These are phyloP conservation scores for Colletotrichum navitas DNA, from an alignment of 2,329 filamentous ascomycete species.

Conservation along the genomic window DNA sequence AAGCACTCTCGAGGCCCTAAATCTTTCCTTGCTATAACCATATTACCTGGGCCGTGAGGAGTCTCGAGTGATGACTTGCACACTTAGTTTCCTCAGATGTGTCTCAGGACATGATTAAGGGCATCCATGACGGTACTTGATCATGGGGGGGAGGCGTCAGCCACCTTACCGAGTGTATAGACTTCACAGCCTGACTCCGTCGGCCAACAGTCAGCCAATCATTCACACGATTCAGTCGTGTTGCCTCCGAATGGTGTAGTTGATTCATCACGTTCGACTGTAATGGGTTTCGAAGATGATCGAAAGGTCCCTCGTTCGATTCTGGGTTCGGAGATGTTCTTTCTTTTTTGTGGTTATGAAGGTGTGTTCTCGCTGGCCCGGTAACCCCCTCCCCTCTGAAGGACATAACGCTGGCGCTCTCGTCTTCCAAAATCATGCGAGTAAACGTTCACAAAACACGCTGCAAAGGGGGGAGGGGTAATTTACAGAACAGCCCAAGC, in stretches of 20 bases:
- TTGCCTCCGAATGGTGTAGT: conserved; percentile 18
- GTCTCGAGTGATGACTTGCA: too few species aligned
- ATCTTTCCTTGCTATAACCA: too few species aligned
- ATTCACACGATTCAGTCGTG: neutral
- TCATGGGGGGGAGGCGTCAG: too few species aligned
- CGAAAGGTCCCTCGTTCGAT: conserved; percentile 25
- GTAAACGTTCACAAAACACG: neutral
- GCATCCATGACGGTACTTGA: neutral
- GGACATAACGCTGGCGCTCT: too few species aligned
- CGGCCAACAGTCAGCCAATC: conserved; percentile 5
- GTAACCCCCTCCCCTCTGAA: too few species aligned
- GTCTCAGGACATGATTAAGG: neutral
- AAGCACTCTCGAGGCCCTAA: neutral
- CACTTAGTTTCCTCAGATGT: neutral
- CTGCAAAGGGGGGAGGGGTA: neutral
- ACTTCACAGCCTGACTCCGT: neutral
- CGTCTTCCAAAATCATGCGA: neutral
- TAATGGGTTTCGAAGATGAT: conserved; percentile 26
- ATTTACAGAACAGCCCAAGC: neutral
- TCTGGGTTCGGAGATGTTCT: conserved; percentile 13
- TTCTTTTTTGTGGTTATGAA: neutral
- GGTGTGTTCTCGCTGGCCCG: neutral
- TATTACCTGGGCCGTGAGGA: neutral
- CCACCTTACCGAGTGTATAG: neutral
- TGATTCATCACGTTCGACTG: conserved; percentile 32